Conservation (phyloP, 1,139 yeast genomes). For the Nakaseomyces sp. region DNA sequence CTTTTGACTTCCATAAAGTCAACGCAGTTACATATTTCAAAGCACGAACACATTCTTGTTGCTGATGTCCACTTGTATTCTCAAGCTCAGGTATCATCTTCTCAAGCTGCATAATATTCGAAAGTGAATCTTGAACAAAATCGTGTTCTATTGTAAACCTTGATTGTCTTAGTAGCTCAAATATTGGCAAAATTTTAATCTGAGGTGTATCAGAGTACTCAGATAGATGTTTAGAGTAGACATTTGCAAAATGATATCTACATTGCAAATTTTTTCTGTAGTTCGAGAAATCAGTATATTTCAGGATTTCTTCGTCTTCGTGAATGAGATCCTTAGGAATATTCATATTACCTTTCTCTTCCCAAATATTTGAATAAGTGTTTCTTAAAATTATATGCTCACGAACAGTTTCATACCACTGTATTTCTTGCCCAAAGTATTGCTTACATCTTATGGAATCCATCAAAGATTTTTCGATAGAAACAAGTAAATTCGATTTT, state of each 20-base stretch:
- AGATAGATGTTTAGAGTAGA: too few species aligned
- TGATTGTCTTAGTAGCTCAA: slow-evolving; percentile 13
- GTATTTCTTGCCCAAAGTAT: background rate
- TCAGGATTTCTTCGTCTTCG: slow-evolving; percentile 10
- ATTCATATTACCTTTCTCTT: background rate
- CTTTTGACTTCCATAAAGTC: slow-evolving; percentile 20
- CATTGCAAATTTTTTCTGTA: slow-evolving; percentile 16
- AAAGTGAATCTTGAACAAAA: background rate
- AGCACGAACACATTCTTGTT: background rate
- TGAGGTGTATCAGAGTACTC: too few species aligned
- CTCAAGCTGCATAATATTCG: background rate
- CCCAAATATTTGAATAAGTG: slow-evolving; percentile 6
- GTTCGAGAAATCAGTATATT: slow-evolving; percentile 11
- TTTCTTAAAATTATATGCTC: slow-evolving; percentile 5
- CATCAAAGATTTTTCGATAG: slow-evolving; percentile 6
- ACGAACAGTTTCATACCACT: slow-evolving; percentile 3
- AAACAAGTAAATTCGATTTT: background rate
- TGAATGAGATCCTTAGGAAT: background rate
- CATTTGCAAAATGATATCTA: slow-evolving; percentile 15
- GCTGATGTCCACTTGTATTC: background rate
- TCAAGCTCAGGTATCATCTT: background rate
- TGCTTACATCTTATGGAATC: slow-evolving; percentile 1
- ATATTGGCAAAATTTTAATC: slow-evolving; percentile 1
- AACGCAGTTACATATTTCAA: slow-evolving; percentile 13
- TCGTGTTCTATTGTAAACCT: slow-evolving; percentile 12